These are phyloP conservation scores for Botrytis medusae DNA, from an alignment of 2,329 filamentous ascomycete genomes.

Conservation along the genomic window DNA sequence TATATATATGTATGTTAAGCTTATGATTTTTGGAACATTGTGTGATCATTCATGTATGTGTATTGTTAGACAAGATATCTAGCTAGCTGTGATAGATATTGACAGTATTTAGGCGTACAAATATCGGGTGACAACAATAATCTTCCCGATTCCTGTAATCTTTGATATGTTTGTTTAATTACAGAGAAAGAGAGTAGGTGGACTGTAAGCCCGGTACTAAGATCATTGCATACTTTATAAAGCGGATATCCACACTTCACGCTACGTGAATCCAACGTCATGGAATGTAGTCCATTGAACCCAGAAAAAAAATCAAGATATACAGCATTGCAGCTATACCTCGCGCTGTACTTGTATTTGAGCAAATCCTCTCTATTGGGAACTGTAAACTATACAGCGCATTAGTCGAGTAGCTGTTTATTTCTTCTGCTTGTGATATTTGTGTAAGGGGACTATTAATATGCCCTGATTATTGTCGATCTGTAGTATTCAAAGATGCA, in stretches of 20 bases:
- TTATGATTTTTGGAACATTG: no score
- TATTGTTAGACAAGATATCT: no score
- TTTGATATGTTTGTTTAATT: no score
- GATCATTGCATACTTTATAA: no score
- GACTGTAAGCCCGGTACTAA: not conserved
- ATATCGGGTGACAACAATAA: no score
- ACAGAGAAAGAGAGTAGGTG: not conserved
- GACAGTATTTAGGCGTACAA: no score
- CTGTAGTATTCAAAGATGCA: not conserved
- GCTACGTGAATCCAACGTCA: not conserved
- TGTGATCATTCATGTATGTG: no score
- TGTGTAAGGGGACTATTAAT: not conserved
- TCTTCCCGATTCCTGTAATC: no score
- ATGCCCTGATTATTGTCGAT: not conserved
- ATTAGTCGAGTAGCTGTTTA: no score
- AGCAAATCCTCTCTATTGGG: not conserved
- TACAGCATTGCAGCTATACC: not conserved
- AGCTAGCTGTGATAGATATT: no score
- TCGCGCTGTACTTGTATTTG: not conserved
- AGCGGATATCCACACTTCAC: not conserved
- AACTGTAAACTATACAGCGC: fast-evolving
- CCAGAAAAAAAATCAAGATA: not conserved
- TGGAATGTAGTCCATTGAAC: not conserved
- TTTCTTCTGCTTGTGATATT: no score
- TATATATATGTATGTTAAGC: no score